Conservation (phyloP, 2,329 filamentous ascomycete genomes). For the Hypoxylon sp. region DNA sequence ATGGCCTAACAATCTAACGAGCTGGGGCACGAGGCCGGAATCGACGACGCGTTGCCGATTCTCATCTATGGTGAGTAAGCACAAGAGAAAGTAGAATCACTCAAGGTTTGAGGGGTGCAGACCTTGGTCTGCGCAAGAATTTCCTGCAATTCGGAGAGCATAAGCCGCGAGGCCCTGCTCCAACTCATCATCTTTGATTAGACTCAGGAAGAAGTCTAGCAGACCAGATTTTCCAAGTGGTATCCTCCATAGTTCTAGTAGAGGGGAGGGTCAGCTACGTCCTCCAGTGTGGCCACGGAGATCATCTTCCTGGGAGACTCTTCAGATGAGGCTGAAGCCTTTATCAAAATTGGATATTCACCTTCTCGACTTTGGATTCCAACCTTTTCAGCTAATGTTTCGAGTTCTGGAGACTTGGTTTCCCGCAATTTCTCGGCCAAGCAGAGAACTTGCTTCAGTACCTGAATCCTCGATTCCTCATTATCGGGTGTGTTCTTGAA, state of each 20-base stretch:
- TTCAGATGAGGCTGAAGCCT: not conserved
- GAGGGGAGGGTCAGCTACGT: conserved; percentile 39
- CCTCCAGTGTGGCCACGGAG: not conserved
- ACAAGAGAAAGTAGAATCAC: conserved; percentile 19
- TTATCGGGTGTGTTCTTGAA: conserved; percentile 43
- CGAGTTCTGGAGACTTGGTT: conserved; percentile 60
- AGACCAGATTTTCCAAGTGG: conserved; percentile 72
- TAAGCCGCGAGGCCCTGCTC: conserved; percentile 66
- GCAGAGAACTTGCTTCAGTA: conserved; percentile 58
- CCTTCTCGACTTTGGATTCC: conserved; percentile 70
- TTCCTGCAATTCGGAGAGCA: conserved; percentile 71
- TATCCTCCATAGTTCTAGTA: conserved; percentile 68
- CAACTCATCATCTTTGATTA: conserved; percentile 60
- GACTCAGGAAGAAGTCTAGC: conserved; percentile 68
- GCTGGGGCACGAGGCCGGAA: conserved; percentile 62
- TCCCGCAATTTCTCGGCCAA: conserved; percentile 60
- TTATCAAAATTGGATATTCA: conserved; percentile 55
- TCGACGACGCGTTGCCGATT: conserved; percentile 71
- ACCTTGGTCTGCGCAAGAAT: conserved; percentile 74
- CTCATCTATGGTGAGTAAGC: conserved; percentile 61
- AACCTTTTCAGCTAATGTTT: conserved; percentile 65
- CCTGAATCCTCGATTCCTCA: conserved; percentile 36
- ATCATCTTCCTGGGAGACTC: not conserved
- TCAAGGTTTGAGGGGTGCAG: conserved; percentile 29
- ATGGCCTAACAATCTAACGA: conserved; percentile 65